A percentile compares a stretch with the other conserved stretches of the same genome.
Evolutionary conservation across 148 eudicot genomes (phyloP).

Genomic region (Camellia sinensis): DNA sequence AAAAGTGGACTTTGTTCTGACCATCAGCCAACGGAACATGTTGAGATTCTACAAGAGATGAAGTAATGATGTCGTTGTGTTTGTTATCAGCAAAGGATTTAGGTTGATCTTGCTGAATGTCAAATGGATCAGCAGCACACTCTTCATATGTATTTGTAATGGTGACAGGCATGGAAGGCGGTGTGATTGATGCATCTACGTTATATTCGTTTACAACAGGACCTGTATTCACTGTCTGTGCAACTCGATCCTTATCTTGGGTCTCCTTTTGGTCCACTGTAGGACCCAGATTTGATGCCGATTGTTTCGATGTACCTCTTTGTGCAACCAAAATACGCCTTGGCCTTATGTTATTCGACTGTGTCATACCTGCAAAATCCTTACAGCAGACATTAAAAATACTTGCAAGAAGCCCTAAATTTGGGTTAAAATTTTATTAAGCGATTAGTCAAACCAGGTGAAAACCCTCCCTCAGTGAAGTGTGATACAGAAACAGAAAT

Average conservation of each 20-base stretch:
- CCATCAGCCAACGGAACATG: slow-evolving; percentile 38
- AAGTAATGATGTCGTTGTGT: slow-evolving; percentile 33
- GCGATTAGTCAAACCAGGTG: not conserved
- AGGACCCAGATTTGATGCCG: slow-evolving; percentile 24
- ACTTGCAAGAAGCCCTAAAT: not conserved
- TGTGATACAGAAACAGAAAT: not conserved
- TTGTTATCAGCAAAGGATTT: slow-evolving; percentile 21
- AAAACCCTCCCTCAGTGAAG: not conserved
- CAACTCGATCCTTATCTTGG: slow-evolving; percentile 24
- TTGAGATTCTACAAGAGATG: slow-evolving; percentile 29
- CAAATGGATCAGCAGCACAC: slow-evolving; percentile 28
- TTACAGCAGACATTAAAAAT: not conserved
- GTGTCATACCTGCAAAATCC: slow-evolving; percentile 56
- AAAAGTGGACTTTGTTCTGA: slow-evolving; percentile 78
- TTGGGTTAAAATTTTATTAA: not conserved
- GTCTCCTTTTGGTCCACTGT: slow-evolving; percentile 27
- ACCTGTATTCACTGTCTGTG: slow-evolving; percentile 25
- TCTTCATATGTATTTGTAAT: slow-evolving; percentile 46
- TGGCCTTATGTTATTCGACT: slow-evolving; percentile 51
- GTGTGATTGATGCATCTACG: slow-evolving; percentile 56
- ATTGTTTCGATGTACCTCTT: slow-evolving; percentile 39
- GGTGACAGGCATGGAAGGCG: slow-evolving; percentile 52
- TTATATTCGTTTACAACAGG: slow-evolving; percentile 34
- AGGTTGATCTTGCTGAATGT: slow-evolving; percentile 34
- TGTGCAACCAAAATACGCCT: slow-evolving; percentile 61